Conservation (phyloP, 305 asterid species). For the Solanum hybrid region DNA sequence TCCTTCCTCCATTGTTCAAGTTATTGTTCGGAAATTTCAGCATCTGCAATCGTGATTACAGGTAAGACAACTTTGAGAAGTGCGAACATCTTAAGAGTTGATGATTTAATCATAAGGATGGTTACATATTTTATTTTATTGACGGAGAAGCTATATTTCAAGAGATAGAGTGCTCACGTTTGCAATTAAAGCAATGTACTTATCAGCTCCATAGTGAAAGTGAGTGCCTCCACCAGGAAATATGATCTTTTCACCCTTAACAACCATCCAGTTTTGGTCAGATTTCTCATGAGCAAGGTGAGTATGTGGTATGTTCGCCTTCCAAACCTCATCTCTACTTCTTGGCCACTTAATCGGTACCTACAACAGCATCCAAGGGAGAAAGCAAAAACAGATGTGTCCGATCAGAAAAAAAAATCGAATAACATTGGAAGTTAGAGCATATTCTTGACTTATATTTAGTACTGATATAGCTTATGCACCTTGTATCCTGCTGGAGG, state of each 20-base stretch:
- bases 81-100: neutral
- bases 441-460: neutral
- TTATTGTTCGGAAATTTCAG: conserved; percentile 55
- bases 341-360: conserved; percentile 80
- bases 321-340: conserved; percentile 95
- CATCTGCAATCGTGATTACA: conserved; percentile 44
- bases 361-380: conserved; percentile 24
- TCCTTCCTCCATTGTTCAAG: conserved; percentile 62
- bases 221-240: conserved; percentile 97
- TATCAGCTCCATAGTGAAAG: conserved; percentile 88
- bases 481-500: conserved; percentile 96
- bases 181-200: conserved; percentile 81
- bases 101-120: neutral
- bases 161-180: conserved; percentile 36
- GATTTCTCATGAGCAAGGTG: conserved; percentile 91
- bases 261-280: conserved; percentile 95
- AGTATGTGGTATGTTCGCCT: conserved; percentile 87
- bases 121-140: neutral
- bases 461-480: conserved; percentile 7
- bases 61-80: neutral
- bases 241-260: conserved; percentile 57
- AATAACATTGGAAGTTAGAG: conserved; percentile 1
- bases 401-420: neutral
- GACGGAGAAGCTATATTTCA: neutral
- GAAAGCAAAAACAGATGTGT: conserved; percentile 3